Evolutionary conservation across 2,329 filamentous ascomycete species (phyloP).

Genomic region (Dendryphion nanum): DNA sequence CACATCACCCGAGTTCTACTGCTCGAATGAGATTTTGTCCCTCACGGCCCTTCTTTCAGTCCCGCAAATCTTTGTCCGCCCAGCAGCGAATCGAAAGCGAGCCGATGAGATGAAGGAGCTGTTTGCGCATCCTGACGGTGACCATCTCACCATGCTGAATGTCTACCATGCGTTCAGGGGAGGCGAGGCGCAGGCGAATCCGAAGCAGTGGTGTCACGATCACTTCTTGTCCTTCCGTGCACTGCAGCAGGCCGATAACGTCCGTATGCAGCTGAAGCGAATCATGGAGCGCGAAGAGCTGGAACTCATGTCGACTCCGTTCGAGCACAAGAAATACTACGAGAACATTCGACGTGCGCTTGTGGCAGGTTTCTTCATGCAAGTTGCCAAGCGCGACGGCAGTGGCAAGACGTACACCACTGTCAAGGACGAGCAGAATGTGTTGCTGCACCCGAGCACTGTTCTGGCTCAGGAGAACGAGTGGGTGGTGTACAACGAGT

Average conservation of each 20-base stretch:
- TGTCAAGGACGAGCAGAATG: conserved; percentile 93
- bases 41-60: conserved; percentile 92
- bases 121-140: conserved; percentile 89
- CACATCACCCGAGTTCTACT: conserved; percentile 95
- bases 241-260: conserved; percentile 88
- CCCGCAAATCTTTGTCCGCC: conserved; percentile 89
- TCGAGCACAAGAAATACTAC: conserved; percentile 96
- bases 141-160: conserved; percentile 94
- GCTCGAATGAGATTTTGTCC: conserved; percentile 96
- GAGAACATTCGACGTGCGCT: conserved; percentile 92
- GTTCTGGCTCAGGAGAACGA: conserved; percentile 86
- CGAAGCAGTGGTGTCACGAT: conserved; percentile 93
- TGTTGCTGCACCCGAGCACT: conserved; percentile 90
- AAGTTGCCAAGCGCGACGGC: conserved; percentile 90
- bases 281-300: conserved; percentile 95
- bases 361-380: conserved; percentile 98
- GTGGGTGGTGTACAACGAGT: conserved; percentile 98
- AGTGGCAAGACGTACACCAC: conserved; percentile 90
- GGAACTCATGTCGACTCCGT: conserved; percentile 82
- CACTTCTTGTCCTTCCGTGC: conserved; percentile 91
- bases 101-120: conserved; percentile 97
- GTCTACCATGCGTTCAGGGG: conserved; percentile 97
- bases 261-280: conserved; percentile 84
- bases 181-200: conserved; percentile 65
- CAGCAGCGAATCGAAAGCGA: conserved; percentile 78